Base-by-base conservation (phyloP, 176 grass and related monocot species). In the Bonia amplexicaulis region DNA sequence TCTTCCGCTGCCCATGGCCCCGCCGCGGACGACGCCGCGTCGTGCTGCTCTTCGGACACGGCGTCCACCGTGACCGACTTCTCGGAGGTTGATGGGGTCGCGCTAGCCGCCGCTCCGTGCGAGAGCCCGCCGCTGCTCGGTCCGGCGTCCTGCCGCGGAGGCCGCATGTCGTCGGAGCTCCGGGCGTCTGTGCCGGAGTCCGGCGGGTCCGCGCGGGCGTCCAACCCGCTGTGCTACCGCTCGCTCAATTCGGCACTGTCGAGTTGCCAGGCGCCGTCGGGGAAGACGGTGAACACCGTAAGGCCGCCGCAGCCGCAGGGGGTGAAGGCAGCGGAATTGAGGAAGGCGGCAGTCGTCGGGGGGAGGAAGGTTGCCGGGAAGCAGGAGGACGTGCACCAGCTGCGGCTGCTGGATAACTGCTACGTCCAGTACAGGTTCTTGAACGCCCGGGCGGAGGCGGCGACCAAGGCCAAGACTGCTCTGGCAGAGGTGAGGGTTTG, bases 191-290 rank as follows among this genome's bases (percentile, higher is more conserved):
- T 98, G 52, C 92, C 96, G 0, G 89, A 88, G 67, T 74, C 87
- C 1, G 84, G 84, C 53, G 90, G 84, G 37, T 90, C 81, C 55
- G 20, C 13, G 1, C 85, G 89, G 42, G 87, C 81, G 6, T 90
- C 93, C 1, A 98, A 92, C 73, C 90, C 93, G 6, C 68, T 98
- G 0, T 93, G 93, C 83, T 80, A 90, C 72, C 85, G 93, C 0
- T 98, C 96, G 0, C 87, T 98, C 51, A 95, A 92, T 78, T 92
- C 93, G 1, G 92, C 89, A 2, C 52, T 98, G 13, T 87, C 88
- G 12, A 55, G 83, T 69, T 88, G 83, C 61, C 91, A 81, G 12
- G 47, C 83, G 48, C 71, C 68, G 9, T 11, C 42, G 2, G 79
- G 49, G 54, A 93, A 90, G 76, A 13, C 45, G 9, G 33, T 83